Base-by-base conservation (phyloP, 2,329 filamentous ascomycete species). In the Rhynchosporium agropyri region DNA sequence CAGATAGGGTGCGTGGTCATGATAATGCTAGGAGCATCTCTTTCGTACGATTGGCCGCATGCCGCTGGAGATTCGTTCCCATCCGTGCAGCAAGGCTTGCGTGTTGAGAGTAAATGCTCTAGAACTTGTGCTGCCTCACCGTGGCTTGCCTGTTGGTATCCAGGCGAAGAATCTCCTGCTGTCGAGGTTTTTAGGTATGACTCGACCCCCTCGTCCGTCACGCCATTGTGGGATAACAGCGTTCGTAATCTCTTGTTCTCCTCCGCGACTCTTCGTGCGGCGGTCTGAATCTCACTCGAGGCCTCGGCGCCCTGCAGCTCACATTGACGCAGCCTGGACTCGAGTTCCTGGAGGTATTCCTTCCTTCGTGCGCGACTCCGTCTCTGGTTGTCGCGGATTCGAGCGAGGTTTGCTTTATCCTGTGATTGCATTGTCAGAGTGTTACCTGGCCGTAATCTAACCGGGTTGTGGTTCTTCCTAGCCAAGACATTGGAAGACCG, bases 281-380 rank as follows among this genome's bases (percentile, higher is more conserved):
- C 89, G 57, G 81, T 77, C 72, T 92, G 90, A 10, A 92, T 85
- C 71, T 91, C 88, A n/a, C 82, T 79, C 0, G 86, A 88, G 3
- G 88, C 89, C 70, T 89, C 83, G 55, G 89, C 81, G 20, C 89
- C 89, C 38, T 83, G 78, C 43, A 84, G 79, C 74, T 92, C 87
- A 72, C 83, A 90, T 58, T 78, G 76, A 53, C 85, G 83, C 62
- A 89, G 76, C 64, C 85, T 86, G 60, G 81, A 78, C 75, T 36
- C 33, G 6, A 36, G 33, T 10, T 36, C 33, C 9, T 36, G 33
- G 33, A 36, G 33, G 33, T 36, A 36, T 10, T 36, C 33, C 33
- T 36, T 36, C 33, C 33, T 36, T 36, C 33, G 33, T 6, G 33
- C 33, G 33, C 33, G 33, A 10, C 33, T 36, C 33, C 33, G 33